Percentiles rank a stretch among this genome's conserved stretches.
Evolutionary conservation across 1,284 basidiomycete genomes (phyloP).

Genomic region (Irpex lacteus): DNA sequence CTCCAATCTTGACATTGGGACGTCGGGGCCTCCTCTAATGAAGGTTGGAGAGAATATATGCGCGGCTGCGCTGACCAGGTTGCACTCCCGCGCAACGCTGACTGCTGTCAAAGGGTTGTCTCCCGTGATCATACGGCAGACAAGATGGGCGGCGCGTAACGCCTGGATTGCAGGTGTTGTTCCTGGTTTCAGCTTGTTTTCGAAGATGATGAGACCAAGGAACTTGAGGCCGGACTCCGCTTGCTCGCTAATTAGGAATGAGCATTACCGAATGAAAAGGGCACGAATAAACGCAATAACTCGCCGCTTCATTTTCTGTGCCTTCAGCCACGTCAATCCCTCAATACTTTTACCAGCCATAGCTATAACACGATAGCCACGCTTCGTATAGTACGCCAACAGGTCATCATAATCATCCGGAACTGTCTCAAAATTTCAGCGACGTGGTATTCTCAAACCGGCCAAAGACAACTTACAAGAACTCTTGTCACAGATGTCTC

Average conservation of each 20-base stretch:
- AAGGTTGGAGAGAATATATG: constrained; percentile 93
- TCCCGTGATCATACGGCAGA: constrained; percentile 97
- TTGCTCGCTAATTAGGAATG: constrained; percentile 65
- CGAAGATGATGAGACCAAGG: constrained; percentile 96
- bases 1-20: constrained; percentile 69
- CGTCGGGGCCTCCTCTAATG: constrained; percentile 63
- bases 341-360: constrained; percentile 97
- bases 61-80: constrained; percentile 84
- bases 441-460: not conserved
- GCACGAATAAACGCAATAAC: constrained; percentile 16
- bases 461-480: constrained; percentile 63
- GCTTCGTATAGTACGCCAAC: constrained; percentile 94
- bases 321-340: constrained; percentile 94
- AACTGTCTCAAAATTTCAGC: constrained; percentile 48
- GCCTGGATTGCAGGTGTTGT: constrained; percentile 91
- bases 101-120: constrained; percentile 97
- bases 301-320: constrained; percentile 92
- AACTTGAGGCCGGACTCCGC: constrained; percentile 92
- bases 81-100: constrained; percentile 95
- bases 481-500: constrained; percentile 87
- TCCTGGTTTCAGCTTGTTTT: constrained; percentile 96
- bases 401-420: constrained; percentile 97
- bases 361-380: constrained; percentile 97
- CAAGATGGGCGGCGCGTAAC: constrained; percentile 86
- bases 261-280: too few species aligned